Evolutionary conservation across 495 filamentous ascomycete genomes (phyloP).

Genomic region (Stereocaulon alpinum): DNA sequence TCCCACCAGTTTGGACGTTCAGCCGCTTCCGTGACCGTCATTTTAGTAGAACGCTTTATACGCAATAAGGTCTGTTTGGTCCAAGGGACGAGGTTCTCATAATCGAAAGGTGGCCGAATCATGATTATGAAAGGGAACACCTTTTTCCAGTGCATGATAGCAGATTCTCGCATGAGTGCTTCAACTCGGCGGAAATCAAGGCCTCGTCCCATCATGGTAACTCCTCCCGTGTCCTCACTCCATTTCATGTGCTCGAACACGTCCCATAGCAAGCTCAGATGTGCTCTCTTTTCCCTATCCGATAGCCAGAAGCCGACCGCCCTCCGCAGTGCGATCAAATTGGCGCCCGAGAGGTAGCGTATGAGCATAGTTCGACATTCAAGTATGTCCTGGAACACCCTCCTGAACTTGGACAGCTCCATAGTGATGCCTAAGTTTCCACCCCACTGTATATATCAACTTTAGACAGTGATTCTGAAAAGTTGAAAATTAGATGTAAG

Average conservation of each 20-base stretch:
- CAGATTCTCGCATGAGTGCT: slow-evolving; percentile 8
- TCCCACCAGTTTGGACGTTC: neutral
- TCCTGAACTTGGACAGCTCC: neutral
- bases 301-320: slow-evolving; percentile 6
- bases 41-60: too few relatives aligned
- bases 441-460: neutral
- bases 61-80: neutral
- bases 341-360: slow-evolving; percentile 1
- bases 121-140: slow-evolving; percentile 3
- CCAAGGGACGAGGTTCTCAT: neutral
- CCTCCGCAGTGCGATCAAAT: neutral
- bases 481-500: neutral
- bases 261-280: slow-evolving; percentile 13
- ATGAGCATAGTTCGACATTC: neutral
- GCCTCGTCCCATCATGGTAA: slow-evolving; percentile 9
- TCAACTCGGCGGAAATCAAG: slow-evolving; percentile 4
- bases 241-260: slow-evolving; percentile 7
- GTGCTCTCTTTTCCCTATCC: slow-evolving; percentile 4
- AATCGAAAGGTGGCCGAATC: slow-evolving; percentile 8
- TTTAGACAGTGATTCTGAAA: neutral
- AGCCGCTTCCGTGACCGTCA: too few relatives aligned
- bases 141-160: slow-evolving; percentile 1
- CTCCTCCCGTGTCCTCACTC: slow-evolving; percentile 4
- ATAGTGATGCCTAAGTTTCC: neutral
- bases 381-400: neutral